Conservation (phyloP, 768 basidiomycete species). For the Agrocybe pediades region DNA sequence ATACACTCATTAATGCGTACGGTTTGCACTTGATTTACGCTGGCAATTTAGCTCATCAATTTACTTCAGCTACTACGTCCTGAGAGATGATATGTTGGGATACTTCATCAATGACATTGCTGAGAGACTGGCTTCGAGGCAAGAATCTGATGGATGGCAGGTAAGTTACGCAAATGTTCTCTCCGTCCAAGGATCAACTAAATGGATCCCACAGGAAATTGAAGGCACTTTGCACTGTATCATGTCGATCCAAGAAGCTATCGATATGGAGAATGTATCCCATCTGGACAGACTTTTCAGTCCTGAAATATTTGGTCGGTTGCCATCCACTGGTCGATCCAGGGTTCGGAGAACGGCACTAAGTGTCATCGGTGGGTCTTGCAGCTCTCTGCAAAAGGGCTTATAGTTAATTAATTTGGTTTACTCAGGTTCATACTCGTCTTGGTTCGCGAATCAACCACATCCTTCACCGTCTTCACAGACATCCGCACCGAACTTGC, state of each 20-base stretch:
- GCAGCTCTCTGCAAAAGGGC: no score
- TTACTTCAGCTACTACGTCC: conserved; percentile 71
- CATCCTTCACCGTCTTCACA: conserved; percentile 16
- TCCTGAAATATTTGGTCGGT: conserved; percentile 63
- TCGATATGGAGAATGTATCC: conserved; percentile 54
- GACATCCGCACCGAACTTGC: conserved; percentile 39
- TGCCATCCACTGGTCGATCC: conserved; percentile 65
- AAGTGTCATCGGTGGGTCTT: conserved; percentile 65
- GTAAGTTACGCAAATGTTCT: conserved; percentile 35
- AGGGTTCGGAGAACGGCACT: conserved; percentile 76
- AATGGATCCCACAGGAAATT: conserved; percentile 55
- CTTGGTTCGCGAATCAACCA: conserved; percentile 70
- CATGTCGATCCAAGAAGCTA: conserved; percentile 85
- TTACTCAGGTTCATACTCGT: conserved; percentile 65
- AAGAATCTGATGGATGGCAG: conserved; percentile 69
- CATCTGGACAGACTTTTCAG: conserved; percentile 70
- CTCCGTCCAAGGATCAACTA: neutral
- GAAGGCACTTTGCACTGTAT: conserved; percentile 89
- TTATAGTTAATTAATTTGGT: neutral
- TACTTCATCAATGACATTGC: conserved; percentile 66
- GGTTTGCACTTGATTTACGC: conserved; percentile 24
- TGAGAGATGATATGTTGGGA: conserved; percentile 81
- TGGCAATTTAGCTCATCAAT: neutral
- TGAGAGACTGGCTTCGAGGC: conserved; percentile 48
- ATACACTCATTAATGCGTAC: conserved; percentile 87